Evolutionary conservation across 2,329 filamentous ascomycete species (phyloP).

Genomic region (Alternaria angustiovoidea): DNA sequence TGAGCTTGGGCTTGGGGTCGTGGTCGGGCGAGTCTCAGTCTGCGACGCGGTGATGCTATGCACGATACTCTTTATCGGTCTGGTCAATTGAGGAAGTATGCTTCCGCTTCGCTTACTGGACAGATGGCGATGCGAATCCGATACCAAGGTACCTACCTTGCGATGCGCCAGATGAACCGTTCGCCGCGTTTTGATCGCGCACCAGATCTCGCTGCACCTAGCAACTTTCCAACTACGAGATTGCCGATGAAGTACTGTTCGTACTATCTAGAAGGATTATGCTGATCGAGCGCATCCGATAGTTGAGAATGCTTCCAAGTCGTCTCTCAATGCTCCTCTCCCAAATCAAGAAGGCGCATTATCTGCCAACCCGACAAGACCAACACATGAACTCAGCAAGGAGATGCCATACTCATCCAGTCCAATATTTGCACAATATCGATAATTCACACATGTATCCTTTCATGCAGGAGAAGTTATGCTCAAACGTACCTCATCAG

Average conservation of each 20-base stretch:
- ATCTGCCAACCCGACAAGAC: neutral
- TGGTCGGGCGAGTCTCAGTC: neutral
- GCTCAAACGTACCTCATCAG: slow-evolving; percentile 3
- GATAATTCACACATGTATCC: slow-evolving; percentile 1
- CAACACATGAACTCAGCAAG: neutral
- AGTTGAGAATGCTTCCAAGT: neutral
- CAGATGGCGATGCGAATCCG: too few relatives aligned
- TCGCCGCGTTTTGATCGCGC: neutral
- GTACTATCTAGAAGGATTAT: neutral
- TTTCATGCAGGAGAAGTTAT: slow-evolving; percentile 14
- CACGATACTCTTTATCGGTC: neutral
- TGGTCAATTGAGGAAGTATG: neutral
- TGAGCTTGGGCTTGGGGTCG: neutral
- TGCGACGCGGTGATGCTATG: neutral
- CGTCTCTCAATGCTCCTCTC: neutral
- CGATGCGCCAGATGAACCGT: neutral
- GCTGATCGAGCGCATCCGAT: neutral
- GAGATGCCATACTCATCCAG: neutral
- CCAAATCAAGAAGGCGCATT: neutral
- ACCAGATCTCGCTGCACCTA: neutral
- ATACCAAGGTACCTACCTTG: neutral
- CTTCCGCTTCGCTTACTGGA: neutral
- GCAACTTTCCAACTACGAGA: neutral
- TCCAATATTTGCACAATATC: neutral
- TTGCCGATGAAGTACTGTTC: neutral